Conservation (phyloP, 306 rosid species). For the Pyrus pyrifolia region DNA sequence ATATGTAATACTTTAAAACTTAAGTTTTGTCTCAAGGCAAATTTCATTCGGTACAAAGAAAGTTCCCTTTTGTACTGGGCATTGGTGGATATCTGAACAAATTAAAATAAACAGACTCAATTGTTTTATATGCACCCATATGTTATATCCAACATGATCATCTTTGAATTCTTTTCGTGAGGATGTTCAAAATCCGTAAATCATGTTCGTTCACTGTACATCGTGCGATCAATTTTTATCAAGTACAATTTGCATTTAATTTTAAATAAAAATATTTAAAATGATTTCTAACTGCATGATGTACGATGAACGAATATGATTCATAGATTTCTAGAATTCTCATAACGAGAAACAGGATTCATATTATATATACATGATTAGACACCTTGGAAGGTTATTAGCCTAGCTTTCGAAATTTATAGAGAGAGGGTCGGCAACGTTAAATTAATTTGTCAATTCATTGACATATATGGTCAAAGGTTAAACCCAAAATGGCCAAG, state of each 20-base stretch:
- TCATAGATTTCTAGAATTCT: rapidly evolving
- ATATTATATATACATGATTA: background rate
- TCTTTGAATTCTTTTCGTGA: too few species aligned
- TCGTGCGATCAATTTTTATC: too few species aligned
- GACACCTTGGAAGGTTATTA: background rate
- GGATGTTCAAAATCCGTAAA: too few species aligned
- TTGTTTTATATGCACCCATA: background rate
- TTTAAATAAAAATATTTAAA: too few species aligned
- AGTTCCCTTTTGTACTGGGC: background rate
- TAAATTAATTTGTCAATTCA: background rate
- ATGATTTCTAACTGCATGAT: too few species aligned
- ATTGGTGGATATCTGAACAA: background rate
- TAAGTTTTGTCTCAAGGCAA: too few species aligned
- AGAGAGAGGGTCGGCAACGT: background rate
- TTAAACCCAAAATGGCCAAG: background rate
- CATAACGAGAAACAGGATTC: too few species aligned
- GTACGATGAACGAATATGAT: too few species aligned
- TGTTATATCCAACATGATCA: background rate
- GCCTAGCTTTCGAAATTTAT: background rate
- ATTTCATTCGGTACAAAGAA: background rate
- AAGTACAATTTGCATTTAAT: too few species aligned
- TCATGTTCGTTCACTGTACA: too few species aligned
- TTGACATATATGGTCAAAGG: background rate
- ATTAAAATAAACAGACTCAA: background rate
- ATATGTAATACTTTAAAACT: too few species aligned